Conservation (phyloP, 1,139 yeast species). For the Yamadazyma friedrichii region DNA sequence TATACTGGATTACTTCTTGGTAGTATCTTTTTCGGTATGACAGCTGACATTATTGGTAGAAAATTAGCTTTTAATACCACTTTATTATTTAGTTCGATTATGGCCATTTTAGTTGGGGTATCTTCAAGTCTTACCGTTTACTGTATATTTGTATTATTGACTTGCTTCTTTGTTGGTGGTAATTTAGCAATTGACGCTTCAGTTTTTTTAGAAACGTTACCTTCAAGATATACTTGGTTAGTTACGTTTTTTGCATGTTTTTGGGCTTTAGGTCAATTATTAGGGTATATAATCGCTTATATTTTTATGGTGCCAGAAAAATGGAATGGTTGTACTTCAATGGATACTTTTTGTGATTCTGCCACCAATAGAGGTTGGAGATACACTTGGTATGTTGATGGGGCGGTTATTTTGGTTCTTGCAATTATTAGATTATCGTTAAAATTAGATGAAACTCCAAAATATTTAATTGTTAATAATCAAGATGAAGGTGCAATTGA, state of each 20-base stretch:
- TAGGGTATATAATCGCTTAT: conserved; percentile 31
- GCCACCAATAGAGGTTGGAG: conserved; percentile 35
- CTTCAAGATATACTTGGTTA: conserved; percentile 17
- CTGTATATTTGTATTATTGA: conserved; percentile 23
- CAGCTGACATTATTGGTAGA: conserved; percentile 55
- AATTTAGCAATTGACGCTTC: conserved; percentile 32
- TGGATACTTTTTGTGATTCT: conserved; percentile 30
- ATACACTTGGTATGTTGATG: conserved; percentile 34
- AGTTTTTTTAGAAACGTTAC: conserved; percentile 28
- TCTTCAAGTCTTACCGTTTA: conserved; percentile 30
- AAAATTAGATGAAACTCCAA: conserved; percentile 33
- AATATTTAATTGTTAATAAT: conserved; percentile 32
- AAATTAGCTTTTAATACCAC: conserved; percentile 48
- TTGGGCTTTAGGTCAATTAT: conserved; percentile 38
- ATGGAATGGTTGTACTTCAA: conserved; percentile 21
- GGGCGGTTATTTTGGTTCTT: conserved; percentile 28
- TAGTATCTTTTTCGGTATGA: conserved; percentile 51
- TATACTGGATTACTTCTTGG: conserved; percentile 50
- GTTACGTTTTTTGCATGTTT: conserved; percentile 35
- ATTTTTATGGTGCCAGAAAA: conserved; percentile 27
- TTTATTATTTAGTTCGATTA: conserved; percentile 22
- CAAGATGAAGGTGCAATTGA: conserved; percentile 34
- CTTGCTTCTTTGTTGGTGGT: conserved; percentile 29
- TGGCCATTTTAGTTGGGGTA: conserved; percentile 27
- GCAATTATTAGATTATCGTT: conserved; percentile 29